phyloP scores from a whole-genome alignment of 2,329 filamentous ascomycete species.

The Diplodia corticola region DNA sequence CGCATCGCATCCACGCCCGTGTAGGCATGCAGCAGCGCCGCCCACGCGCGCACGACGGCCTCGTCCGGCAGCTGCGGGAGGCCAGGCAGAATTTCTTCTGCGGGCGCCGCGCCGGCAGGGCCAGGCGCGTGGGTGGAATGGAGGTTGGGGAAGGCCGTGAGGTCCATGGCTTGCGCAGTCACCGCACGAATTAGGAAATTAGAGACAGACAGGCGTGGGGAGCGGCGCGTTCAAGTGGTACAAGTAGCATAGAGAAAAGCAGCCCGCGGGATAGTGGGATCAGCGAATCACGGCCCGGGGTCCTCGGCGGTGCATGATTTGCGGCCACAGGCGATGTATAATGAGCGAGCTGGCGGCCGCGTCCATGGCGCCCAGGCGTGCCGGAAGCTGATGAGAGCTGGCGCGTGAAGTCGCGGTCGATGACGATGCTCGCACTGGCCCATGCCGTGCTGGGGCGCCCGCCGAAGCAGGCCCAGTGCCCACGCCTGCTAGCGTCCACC shows the following conservation, averaged over 20 bases:
- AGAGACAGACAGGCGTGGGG: conserved; percentile 9
- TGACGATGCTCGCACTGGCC: conserved; percentile 13
- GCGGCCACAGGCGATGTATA: conserved; percentile 20
- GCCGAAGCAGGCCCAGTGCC: conserved; percentile 4
- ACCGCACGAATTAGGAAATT: conserved; percentile 14
- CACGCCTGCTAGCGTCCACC: neutral
- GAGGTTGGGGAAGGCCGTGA: conserved; percentile 21
- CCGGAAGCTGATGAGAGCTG: neutral
- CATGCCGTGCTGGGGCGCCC: conserved; percentile 9
- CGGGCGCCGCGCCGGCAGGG: neutral
- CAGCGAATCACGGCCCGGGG: conserved; percentile 4
- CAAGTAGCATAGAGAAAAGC: conserved; percentile 15
- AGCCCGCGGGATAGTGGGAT: conserved; percentile 8
- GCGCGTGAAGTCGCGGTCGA: conserved; percentile 18
- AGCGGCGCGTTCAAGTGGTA: conserved; percentile 6
- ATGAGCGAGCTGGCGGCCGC: neutral
- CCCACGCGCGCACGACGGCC: conserved; percentile 25
- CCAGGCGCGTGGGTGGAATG: neutral
- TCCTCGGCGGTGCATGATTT: conserved; percentile 10
- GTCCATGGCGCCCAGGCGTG: conserved; percentile 11
- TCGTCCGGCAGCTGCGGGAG: conserved; percentile 23
- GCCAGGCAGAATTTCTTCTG: conserved; percentile 3
- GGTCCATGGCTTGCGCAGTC: conserved; percentile 16
- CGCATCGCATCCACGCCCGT: conserved; percentile 23
- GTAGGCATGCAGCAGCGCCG: conserved; percentile 25